Conservation (phyloP, 176 grass and related monocot species). For the Hyparrhenia diplandra region DNA sequence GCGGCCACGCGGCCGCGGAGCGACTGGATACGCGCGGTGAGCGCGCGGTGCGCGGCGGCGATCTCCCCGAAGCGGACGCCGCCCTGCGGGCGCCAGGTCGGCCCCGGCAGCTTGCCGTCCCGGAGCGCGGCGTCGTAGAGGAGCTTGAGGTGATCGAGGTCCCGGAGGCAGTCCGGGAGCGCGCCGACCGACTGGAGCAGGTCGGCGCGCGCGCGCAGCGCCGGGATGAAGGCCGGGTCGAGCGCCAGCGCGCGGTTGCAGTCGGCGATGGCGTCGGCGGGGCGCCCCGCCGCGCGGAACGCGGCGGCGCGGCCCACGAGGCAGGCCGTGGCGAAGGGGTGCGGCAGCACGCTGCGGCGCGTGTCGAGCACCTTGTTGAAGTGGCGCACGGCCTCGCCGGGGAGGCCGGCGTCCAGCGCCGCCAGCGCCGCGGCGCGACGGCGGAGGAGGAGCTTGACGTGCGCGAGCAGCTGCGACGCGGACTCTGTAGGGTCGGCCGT, state of each 20-base stretch:
- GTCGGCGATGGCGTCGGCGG: slow-evolving; percentile 74
- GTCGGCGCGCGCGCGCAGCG: slow-evolving; percentile 76
- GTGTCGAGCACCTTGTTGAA: slow-evolving; percentile 85
- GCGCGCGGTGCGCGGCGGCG: slow-evolving; percentile 50
- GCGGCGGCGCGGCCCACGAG: slow-evolving; percentile 77
- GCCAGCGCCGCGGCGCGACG: slow-evolving; percentile 68
- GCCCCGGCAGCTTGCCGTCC: slow-evolving; percentile 67
- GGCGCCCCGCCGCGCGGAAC: slow-evolving; percentile 42
- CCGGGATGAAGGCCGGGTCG: slow-evolving; percentile 84
- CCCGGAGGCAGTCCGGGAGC: slow-evolving; percentile 62
- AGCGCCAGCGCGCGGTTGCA: slow-evolving; percentile 86
- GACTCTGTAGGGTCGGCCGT: too few species aligned
- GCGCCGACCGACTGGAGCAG: slow-evolving; percentile 55
- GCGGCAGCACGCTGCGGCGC: slow-evolving; percentile 63
- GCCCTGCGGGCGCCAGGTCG: slow-evolving; percentile 50
- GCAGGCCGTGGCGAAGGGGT: slow-evolving; percentile 75
- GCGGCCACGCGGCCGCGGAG: slow-evolving; percentile 49
- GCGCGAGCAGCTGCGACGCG: slow-evolving; percentile 57
- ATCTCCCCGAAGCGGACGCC: slow-evolving; percentile 69
- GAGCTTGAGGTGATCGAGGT: slow-evolving; percentile 95
- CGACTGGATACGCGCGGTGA: slow-evolving; percentile 51
- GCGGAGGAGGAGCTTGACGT: slow-evolving; percentile 77
- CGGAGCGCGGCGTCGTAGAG: slow-evolving; percentile 87
- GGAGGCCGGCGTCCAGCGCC: slow-evolving; percentile 66
- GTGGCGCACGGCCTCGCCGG: slow-evolving; percentile 63